Conservation (phyloP, 768 basidiomycete genomes). For the Rhizopogon roseolus region DNA sequence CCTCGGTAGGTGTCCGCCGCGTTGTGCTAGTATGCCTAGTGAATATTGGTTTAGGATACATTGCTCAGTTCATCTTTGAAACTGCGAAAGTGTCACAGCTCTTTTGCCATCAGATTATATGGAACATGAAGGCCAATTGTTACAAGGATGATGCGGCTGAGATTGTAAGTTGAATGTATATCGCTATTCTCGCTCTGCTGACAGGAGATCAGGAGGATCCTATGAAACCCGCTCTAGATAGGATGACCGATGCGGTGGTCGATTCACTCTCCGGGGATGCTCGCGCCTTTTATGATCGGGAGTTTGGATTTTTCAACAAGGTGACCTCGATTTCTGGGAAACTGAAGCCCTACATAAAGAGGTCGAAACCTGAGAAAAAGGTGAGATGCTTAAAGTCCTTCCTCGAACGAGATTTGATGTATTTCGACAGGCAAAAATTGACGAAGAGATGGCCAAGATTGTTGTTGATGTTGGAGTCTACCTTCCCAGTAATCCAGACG, state of each 20-base stretch:
- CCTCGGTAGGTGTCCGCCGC: conserved; percentile 49
- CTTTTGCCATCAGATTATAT: conserved; percentile 99
- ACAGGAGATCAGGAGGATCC: conserved; percentile 69
- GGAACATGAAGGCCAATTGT: conserved; percentile 99
- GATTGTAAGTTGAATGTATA: conserved; percentile 43
- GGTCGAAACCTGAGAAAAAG: conserved; percentile 95
- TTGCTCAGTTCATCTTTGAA: conserved; percentile 92
- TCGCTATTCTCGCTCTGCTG: neutral
- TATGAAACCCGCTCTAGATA: conserved; percentile 93
- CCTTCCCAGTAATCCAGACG: conserved; percentile 95
- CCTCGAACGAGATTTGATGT: neutral
- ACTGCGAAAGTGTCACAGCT: conserved; percentile 95
- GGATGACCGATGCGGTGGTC: conserved; percentile 77
- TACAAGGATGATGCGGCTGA: conserved; percentile 89
- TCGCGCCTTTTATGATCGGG: conserved; percentile 84
- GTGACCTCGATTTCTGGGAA: conserved; percentile 98
- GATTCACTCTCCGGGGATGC: conserved; percentile 85
- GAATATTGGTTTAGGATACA: conserved; percentile 60
- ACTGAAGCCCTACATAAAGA: conserved; percentile 94
- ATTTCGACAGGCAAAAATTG: conserved; percentile 81
- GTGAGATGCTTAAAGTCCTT: conserved; percentile 27
- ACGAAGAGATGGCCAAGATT: conserved; percentile 99
- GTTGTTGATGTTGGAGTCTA: conserved; percentile 93
- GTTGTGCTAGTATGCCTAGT: neutral
- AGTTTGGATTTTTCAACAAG: conserved; percentile 93